Evolutionary conservation across 306 rosid species (phyloP).

Genomic region (Trifolium repens): DNA sequence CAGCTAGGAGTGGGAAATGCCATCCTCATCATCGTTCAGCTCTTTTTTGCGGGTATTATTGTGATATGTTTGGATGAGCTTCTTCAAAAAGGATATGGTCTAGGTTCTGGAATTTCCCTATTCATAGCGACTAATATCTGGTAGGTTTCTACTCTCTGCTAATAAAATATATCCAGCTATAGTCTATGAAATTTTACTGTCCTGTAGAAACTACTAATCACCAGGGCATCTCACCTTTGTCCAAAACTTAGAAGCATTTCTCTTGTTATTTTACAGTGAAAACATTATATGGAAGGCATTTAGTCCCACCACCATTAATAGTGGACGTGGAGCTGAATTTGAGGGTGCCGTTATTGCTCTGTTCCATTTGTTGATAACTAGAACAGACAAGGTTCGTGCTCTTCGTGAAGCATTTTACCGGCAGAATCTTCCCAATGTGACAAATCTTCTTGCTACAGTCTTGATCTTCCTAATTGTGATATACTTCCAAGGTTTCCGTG

Average conservation of each 20-base stretch:
- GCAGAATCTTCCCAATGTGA: slow-evolving; percentile 96
- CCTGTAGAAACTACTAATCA: slow-evolving; percentile 1
- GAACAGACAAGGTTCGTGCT: slow-evolving; percentile 89
- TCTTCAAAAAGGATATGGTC: slow-evolving; percentile 98
- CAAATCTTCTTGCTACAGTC: slow-evolving; percentile 88
- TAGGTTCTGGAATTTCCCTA: slow-evolving; percentile 97
- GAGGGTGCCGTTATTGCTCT: slow-evolving; percentile 95
- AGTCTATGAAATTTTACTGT: background rate
- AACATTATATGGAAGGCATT: slow-evolving; percentile 94
- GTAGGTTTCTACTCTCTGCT: slow-evolving; percentile 48
- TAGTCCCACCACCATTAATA: slow-evolving; percentile 94
- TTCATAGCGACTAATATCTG: slow-evolving; percentile 96
- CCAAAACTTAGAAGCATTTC: slow-evolving; percentile 1
- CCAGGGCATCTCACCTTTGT: slow-evolving; percentile 2
- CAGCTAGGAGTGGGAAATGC: slow-evolving; percentile 99
- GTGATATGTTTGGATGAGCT: slow-evolving; percentile 97
- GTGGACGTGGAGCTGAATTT: slow-evolving; percentile 96
- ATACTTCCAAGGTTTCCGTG: slow-evolving; percentile 97
- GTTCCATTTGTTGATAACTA: slow-evolving; percentile 85
- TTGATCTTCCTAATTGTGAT: slow-evolving; percentile 82
- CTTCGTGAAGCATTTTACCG: slow-evolving; percentile 91
- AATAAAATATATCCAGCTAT: background rate
- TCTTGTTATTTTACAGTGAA: slow-evolving; percentile 62
- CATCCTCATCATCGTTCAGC: slow-evolving; percentile 85
- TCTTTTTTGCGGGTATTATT: slow-evolving; percentile 92